phyloP scores from a whole-genome alignment of 2,329 filamentous ascomycete genomes.

The Pezicula radicicola region DNA sequence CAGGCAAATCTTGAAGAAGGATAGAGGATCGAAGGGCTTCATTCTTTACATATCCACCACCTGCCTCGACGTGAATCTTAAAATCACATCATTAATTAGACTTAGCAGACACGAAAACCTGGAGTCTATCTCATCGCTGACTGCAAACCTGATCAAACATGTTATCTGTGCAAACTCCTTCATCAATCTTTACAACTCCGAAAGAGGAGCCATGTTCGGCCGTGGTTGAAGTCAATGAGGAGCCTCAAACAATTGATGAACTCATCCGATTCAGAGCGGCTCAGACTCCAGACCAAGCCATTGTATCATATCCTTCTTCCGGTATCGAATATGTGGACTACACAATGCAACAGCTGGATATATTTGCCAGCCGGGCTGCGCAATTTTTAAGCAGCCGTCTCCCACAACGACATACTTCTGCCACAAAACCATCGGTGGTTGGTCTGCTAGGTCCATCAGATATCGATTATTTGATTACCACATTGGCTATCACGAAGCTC shows the following conservation, averaged over 20 bases:
- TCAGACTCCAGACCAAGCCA: constrained; percentile 4
- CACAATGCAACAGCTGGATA: constrained; percentile 10
- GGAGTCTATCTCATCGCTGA: no score
- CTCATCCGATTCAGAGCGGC: constrained; percentile 11
- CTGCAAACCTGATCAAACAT: no score
- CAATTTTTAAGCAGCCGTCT: constrained; percentile 5
- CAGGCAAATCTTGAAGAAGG: no score
- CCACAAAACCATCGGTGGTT: constrained; percentile 34
- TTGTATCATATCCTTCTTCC: constrained; percentile 9
- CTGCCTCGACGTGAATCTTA: no score
- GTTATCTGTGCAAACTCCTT: no score
- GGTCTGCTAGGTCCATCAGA: constrained; percentile 45
- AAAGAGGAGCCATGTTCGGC: no score
- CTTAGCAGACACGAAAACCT: no score
- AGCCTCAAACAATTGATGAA: constrained; percentile 12
- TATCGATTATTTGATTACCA: constrained; percentile 46
- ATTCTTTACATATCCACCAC: no score
- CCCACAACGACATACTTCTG: constrained; percentile 11
- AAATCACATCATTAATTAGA: no score
- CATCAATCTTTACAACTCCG: no score
- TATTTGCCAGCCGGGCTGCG: constrained; percentile 10
- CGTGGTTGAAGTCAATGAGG: background rate
- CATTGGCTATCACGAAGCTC: constrained; percentile 49
- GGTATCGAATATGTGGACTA: constrained; percentile 14
- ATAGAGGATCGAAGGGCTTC: no score